These are phyloP conservation scores for Bipolaris bicolor DNA, from an alignment of 2,329 filamentous ascomycete genomes.

Conservation along the genomic window DNA sequence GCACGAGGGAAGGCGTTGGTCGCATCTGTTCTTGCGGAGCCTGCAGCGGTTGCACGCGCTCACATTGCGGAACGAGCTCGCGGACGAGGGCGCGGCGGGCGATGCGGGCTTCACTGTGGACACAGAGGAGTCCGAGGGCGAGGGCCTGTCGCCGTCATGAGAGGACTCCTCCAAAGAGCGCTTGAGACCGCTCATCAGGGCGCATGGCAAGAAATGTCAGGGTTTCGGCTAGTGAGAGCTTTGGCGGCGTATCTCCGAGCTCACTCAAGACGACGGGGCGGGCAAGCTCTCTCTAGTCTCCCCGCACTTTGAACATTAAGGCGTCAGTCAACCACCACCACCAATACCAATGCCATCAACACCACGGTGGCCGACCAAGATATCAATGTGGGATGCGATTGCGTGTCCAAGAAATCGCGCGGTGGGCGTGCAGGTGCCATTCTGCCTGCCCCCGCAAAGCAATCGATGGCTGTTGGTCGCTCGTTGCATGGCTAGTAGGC, in stretches of 20 bases:
- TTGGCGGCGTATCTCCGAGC: slow-evolving; percentile 6
- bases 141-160: slow-evolving; percentile 41
- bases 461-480: slow-evolving; percentile 17
- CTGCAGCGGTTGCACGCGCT: slow-evolving; percentile 90
- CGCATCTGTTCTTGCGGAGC: slow-evolving; percentile 90
- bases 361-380: slow-evolving; percentile 4
- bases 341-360: neutral
- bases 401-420: slow-evolving; percentile 12
- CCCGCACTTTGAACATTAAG: slow-evolving; percentile 25
- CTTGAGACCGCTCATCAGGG: slow-evolving; percentile 49
- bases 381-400: slow-evolving; percentile 11
- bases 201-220: slow-evolving; percentile 41
- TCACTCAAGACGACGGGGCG: slow-evolving; percentile 5
- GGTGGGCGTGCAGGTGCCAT: slow-evolving; percentile 24
- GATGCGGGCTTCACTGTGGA: slow-evolving; percentile 39
- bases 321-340: slow-evolving; percentile 12
- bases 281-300: slow-evolving; percentile 12
- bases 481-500: slow-evolving; percentile 22
- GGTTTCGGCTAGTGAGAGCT: slow-evolving; percentile 15
- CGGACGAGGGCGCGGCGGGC: slow-evolving; percentile 40
- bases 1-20: slow-evolving; percentile 90
- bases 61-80: slow-evolving; percentile 61
- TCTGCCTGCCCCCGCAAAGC: slow-evolving; percentile 11
- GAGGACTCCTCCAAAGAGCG: slow-evolving; percentile 48
- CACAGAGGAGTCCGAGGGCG: slow-evolving; percentile 34